A percentile compares a stretch with the other conserved stretches of the same genome.
Conservation (phyloP, 2,329 filamentous ascomycete species). For the Aureobasidium namibiae region DNA sequence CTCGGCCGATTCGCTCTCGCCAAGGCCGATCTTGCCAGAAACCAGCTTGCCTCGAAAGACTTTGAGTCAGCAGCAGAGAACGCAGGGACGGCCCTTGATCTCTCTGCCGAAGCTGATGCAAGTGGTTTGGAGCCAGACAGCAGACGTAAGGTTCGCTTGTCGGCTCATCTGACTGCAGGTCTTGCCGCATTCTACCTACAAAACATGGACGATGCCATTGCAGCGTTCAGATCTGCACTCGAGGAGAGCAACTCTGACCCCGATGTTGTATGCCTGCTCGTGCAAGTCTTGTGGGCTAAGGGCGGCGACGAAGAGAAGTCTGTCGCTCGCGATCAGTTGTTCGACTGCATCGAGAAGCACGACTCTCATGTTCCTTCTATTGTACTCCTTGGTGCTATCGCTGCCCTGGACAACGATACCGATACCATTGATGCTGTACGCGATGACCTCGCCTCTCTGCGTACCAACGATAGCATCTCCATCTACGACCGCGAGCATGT, state of each 20-base stretch:
- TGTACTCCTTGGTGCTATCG: slow-evolving; percentile 74
- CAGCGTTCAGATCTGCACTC: slow-evolving; percentile 72
- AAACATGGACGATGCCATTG: slow-evolving; percentile 60
- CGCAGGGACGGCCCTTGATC: slow-evolving; percentile 69
- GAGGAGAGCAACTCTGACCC: slow-evolving; percentile 68
- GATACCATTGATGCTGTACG: slow-evolving; percentile 75
- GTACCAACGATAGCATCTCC: slow-evolving; percentile 57
- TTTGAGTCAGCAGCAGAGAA: slow-evolving; percentile 67
- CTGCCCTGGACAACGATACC: slow-evolving; percentile 68
- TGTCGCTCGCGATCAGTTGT: slow-evolving; percentile 70
- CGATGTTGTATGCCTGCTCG: slow-evolving; percentile 77
- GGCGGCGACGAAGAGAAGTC: slow-evolving; percentile 65
- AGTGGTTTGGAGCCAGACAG: slow-evolving; percentile 54
- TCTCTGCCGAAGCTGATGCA: slow-evolving; percentile 64
- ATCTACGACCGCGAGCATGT: slow-evolving; percentile 60
- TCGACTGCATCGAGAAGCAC: slow-evolving; percentile 66
- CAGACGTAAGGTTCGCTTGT: slow-evolving; percentile 65
- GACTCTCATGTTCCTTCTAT: slow-evolving; percentile 72
- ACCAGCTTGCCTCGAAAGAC: slow-evolving; percentile 60
- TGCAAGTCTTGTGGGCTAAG: slow-evolving; percentile 89
- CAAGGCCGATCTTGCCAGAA: slow-evolving; percentile 80
- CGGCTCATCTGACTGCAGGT: slow-evolving; percentile 77
- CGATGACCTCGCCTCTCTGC: slow-evolving; percentile 65
- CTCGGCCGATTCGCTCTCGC: slow-evolving; percentile 72
- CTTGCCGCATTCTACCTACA: slow-evolving; percentile 68